Evolutionary conservation across 2,329 filamentous ascomycete species (phyloP), one percentile per base, ranked within the genome.

Genomic region (Aspergillus ustus): DNA sequence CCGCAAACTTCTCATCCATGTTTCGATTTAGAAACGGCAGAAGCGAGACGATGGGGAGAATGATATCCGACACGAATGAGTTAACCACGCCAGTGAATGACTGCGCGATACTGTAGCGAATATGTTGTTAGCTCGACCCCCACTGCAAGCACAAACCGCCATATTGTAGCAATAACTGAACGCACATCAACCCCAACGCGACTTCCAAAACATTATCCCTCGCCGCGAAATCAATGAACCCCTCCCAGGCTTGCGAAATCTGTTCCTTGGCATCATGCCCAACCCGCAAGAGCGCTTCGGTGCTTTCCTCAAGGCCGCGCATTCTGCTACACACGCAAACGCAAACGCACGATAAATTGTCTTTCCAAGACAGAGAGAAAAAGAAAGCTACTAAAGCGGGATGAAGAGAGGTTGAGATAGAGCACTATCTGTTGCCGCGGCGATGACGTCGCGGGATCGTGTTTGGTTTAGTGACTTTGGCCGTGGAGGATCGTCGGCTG

Each of bases 121-220:
- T 11, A 1, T n/a, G 20, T 52, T 20, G 20, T 52, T 20, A 52
- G 29, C 17, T 19, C 50, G 15, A 13, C 28, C 20, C 81, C 73
- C 71, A 90, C 88, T 92, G 92, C 65, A 92, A 79, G 67, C 89
- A 89, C 67, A 92, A 88, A 17, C 89, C 90, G 62, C 92, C 89
- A 74, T 91, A 87, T 29, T 29, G 92, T 82, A 52, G 92, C 89
- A 67, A 92, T 91, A 61, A 51, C 53, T 29, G 8, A 28, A 15
- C 81, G 73, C 71, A 91, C 89, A 92, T 92, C 66, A 92, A 79
- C 67, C 89, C 90, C 67, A 92, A 87, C 17, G 90, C 90, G 62
- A 92, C 89, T 74, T 92, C 87, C 28, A 92, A 82, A 52, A 92
- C 89, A 68, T 92, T 91, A 61, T 90, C 89, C 65, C 89, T 86